Percentiles rank a stretch among this genome's conserved stretches.
Evolutionary conservation across 2,329 filamentous ascomycete species (phyloP).

Genomic region (Colletotrichum filicis): DNA sequence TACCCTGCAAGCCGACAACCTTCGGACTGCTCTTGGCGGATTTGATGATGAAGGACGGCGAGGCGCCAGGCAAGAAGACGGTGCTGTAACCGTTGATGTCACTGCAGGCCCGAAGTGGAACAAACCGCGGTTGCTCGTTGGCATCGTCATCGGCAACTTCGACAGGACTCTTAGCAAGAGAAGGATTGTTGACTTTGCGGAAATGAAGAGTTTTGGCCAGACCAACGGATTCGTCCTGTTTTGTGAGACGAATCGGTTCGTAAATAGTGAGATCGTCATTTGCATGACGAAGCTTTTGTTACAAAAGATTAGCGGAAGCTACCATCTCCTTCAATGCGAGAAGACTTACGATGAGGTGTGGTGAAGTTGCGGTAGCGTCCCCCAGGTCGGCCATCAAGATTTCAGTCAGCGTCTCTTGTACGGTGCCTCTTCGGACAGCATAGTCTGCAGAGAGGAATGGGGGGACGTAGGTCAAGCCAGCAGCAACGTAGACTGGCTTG

Average conservation of each 20-base stretch:
- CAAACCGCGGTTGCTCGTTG: conserved; percentile 56
- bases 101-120: conserved; percentile 66
- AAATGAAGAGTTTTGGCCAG: conserved; percentile 75
- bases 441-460: conserved; percentile 80
- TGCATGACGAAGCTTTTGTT: conserved; percentile 74
- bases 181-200: conserved; percentile 77
- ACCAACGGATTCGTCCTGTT: conserved; percentile 47
- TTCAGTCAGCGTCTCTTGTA: conserved; percentile 80
- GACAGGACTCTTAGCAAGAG: conserved; percentile 68
- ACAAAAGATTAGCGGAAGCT: conserved; percentile 9
- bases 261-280: conserved; percentile 90
- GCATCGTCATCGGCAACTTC: conserved; percentile 62
- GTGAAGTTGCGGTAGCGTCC: conserved; percentile 74
- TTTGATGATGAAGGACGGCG: conserved; percentile 85
- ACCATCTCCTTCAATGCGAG: neutral
- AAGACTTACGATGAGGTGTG: conserved; percentile 81
- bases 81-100: conserved; percentile 83
- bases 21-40: conserved; percentile 81
- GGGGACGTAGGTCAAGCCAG: conserved; percentile 82
- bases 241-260: conserved; percentile 73
- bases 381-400: conserved; percentile 88
- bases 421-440: conserved; percentile 74
- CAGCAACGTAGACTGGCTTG: conserved; percentile 77
- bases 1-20: conserved; percentile 77
- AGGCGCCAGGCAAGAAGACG: conserved; percentile 84